These are phyloP conservation scores for Lachnellula suecica DNA, from an alignment of 2,329 filamentous ascomycete genomes.

Conservation along the genomic window DNA sequence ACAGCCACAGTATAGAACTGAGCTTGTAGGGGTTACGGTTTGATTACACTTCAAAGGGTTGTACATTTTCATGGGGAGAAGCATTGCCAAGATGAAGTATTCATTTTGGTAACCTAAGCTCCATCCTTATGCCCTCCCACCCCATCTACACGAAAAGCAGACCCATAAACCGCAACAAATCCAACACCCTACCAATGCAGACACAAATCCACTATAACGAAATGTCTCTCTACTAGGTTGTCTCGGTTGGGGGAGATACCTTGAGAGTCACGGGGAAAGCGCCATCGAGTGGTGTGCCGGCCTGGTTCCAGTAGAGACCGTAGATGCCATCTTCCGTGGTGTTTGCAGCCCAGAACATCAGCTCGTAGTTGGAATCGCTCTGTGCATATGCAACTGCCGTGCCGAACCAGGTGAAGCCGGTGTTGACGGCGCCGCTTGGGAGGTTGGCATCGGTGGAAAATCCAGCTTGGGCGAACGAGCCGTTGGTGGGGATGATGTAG, in stretches of 20 bases:
- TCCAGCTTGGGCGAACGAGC: conserved; percentile 26
- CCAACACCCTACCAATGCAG: too few species aligned
- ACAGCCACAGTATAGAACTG: too few species aligned
- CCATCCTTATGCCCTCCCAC: neutral
- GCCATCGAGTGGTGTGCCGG: conserved; percentile 3
- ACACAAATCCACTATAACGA: neutral
- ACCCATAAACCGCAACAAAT: neutral
- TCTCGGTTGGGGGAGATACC: conserved; percentile 15
- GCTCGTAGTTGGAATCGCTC: conserved; percentile 19
- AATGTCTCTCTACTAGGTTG: neutral
- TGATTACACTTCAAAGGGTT: too few species aligned
- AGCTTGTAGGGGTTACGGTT: too few species aligned
- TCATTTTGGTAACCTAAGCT: too few species aligned
- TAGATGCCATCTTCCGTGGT: conserved; percentile 25
- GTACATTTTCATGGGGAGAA: too few species aligned
- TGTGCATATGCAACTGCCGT: conserved; percentile 31
- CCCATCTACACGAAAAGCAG: neutral
- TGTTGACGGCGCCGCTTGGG: conserved; percentile 21
- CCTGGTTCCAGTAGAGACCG: conserved; percentile 26
- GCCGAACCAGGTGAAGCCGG: conserved; percentile 34
- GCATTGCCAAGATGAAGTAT: too few species aligned
- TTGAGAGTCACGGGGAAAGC: conserved; percentile 23
- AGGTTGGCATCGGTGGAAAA: conserved; percentile 25
- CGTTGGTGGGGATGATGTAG: conserved; percentile 28
- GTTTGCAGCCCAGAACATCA: conserved; percentile 26